Conservation (phyloP, 225 moss, liverwort and hornwort genomes). For the Climacium dendroides region DNA sequence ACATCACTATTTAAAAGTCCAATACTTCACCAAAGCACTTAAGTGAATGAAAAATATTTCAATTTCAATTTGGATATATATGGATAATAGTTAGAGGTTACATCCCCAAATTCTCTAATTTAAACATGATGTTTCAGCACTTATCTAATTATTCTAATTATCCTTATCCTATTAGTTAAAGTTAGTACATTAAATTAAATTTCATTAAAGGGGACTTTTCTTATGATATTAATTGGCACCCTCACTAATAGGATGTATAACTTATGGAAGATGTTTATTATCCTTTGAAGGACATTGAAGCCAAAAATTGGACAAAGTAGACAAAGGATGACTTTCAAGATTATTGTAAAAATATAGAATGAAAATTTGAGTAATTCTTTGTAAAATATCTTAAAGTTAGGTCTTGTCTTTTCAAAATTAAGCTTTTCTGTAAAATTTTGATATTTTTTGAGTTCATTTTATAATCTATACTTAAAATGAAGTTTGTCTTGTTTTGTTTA, state of each 20-base stretch:
- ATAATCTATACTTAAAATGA: no score
- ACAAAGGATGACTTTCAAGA: neutral
- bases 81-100: neutral
- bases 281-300: rapidly evolving
- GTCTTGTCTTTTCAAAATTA: neutral
- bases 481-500: no score
- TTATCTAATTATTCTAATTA: neutral
- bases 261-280: neutral
- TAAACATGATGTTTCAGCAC: neutral
- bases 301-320: rapidly evolving
- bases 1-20: neutral
- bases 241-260: neutral
- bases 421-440: neutral
- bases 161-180: neutral
- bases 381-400: neutral
- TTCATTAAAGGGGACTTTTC: neutral
- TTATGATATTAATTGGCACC: neutral
- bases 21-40: rapidly evolving
- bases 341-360: neutral
- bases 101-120: neutral
- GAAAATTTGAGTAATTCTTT: neutral
- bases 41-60: neutral
- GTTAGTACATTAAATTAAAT: neutral
- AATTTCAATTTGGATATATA: neutral
- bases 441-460: neutral